Conservation (phyloP, 768 basidiomycete genomes). For the Pisolithus marmoratus region DNA sequence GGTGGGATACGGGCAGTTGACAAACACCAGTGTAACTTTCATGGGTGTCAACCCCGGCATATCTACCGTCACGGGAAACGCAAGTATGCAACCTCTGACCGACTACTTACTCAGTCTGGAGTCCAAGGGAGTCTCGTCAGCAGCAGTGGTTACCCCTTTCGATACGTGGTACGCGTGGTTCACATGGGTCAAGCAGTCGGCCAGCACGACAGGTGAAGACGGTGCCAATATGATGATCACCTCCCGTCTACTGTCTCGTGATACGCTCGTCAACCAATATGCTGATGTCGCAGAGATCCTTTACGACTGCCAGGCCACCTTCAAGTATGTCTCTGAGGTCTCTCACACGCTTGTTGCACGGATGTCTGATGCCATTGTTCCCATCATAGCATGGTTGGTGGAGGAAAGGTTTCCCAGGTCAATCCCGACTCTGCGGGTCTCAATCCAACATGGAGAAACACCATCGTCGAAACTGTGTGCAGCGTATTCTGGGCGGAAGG, state of each 20-base stretch:
- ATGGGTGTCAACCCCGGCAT: background rate
- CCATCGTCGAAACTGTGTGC: constrained; percentile 16
- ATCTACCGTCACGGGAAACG: background rate
- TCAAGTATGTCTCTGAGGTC: constrained; percentile 8
- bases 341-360: constrained; percentile 8
- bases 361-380: background rate
- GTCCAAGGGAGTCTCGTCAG: background rate
- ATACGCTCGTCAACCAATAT: too few species aligned
- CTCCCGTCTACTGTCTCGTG: too few species aligned
- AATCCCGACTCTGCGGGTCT: constrained; percentile 36
- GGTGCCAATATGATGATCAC: too few species aligned
- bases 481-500: background rate
- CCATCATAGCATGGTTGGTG: background rate
- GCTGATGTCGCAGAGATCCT: background rate
- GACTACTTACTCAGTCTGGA: background rate
- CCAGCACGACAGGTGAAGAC: too few species aligned
- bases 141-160: background rate
- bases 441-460: constrained; percentile 44
- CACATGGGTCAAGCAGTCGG: background rate
- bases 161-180: background rate
- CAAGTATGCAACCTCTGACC: background rate
- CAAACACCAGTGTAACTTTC: background rate
- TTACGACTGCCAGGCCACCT: background rate
- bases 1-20: too few species aligned
- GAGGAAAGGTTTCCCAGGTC: too few species aligned